Conservation (phyloP, 2,329 filamentous ascomycete genomes). For the Curvularia spicifera region DNA sequence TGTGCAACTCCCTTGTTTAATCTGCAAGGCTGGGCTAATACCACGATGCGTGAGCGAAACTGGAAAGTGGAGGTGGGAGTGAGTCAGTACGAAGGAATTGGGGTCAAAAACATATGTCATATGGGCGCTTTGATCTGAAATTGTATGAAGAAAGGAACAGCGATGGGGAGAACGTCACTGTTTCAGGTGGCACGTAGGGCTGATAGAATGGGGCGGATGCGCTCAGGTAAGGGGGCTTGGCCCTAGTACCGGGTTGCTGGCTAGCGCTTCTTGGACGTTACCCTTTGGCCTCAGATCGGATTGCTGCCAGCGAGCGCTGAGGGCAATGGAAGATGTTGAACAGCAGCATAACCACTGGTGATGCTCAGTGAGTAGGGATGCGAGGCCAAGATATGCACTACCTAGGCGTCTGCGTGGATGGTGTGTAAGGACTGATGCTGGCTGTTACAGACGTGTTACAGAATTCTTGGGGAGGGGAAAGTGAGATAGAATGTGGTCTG, state of each 20-base stretch:
- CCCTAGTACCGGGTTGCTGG: not conserved
- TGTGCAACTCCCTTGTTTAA: not conserved
- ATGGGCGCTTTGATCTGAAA: slow-evolving; percentile 8
- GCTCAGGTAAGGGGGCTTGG: not conserved
- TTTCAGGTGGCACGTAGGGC: slow-evolving; percentile 10
- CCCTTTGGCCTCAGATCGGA: not conserved
- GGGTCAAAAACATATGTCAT: slow-evolving; percentile 1
- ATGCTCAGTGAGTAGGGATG: not conserved
- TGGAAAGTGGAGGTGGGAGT: slow-evolving; percentile 1
- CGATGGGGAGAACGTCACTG: slow-evolving; percentile 5
- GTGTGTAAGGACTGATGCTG: not conserved
- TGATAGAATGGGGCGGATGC: slow-evolving; percentile 1
- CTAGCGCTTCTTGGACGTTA: not conserved
- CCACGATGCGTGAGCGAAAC: not conserved
- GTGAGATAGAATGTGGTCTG: slow-evolving; percentile 8
- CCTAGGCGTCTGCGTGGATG: not conserved
- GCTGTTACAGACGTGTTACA: slow-evolving; percentile 33
- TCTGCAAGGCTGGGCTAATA: not conserved
- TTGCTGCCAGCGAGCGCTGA: not conserved
- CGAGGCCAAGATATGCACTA: not conserved
- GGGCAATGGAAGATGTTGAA: not conserved
- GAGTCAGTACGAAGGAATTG: not conserved
- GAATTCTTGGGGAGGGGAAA: slow-evolving; percentile 12
- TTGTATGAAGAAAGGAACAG: not conserved
- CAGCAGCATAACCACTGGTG: not conserved